These are phyloP conservation scores for Rhodotorula toruloides DNA, from an alignment of 768 basidiomycete species.

Conservation along the genomic window DNA sequence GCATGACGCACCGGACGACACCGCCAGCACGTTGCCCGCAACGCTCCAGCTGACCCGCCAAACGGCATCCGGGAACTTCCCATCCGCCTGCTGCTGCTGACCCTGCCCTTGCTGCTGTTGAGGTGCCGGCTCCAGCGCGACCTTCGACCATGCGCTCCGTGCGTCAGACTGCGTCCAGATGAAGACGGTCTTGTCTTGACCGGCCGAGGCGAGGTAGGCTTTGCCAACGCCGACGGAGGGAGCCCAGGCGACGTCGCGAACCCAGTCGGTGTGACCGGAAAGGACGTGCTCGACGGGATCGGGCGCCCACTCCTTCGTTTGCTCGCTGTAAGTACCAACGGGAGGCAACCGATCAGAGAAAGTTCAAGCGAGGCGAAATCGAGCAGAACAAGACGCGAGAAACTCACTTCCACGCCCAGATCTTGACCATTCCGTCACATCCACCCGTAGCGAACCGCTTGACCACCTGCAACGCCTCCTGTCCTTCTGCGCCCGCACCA, in stretches of 20 bases:
- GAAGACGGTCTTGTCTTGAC: constrained; percentile 80
- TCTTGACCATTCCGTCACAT: constrained; percentile 89
- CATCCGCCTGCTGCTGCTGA: constrained; percentile 51
- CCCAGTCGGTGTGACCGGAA: constrained; percentile 94
- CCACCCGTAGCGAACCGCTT: constrained; percentile 94
- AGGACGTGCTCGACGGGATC: constrained; percentile 73
- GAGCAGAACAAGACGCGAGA: background rate
- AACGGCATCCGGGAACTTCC: constrained; percentile 92
- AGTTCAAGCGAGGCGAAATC: too few relatives aligned
- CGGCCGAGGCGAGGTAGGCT: constrained; percentile 91
- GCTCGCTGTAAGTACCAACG: constrained; percentile 53
- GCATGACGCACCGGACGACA: constrained; percentile 58
- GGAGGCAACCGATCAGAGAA: background rate
- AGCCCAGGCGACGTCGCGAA: constrained; percentile 97
- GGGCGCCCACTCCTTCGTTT: constrained; percentile 79
- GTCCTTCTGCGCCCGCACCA: constrained; percentile 7
- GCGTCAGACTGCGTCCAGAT: constrained; percentile 80
- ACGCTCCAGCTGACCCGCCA: constrained; percentile 99
- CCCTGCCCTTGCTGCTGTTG: constrained; percentile 51
- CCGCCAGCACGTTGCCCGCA: constrained; percentile 90
- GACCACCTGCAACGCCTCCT: constrained; percentile 52
- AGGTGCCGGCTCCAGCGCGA: constrained; percentile 61
- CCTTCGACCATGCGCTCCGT: constrained; percentile 70
- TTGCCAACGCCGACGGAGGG: constrained; percentile 92
- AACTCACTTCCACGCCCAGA: constrained; percentile 69